Base-by-base conservation (phyloP, 768 basidiomycete species). In the Tulasnella calospora region DNA sequence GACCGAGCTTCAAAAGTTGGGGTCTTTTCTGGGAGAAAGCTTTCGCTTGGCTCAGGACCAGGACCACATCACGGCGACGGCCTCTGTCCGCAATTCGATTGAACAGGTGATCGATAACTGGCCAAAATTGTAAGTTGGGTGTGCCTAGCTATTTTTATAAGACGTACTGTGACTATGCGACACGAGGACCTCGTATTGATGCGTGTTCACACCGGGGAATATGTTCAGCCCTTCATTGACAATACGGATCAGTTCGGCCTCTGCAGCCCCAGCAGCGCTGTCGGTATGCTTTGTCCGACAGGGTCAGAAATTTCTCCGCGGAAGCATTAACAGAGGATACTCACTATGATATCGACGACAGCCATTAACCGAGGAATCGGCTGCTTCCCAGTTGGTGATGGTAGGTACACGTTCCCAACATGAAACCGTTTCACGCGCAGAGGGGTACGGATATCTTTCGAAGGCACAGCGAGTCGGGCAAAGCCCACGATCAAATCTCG, bases 391-490 rank as follows among this genome's bases (percentile, higher is more conserved):
- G 77, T 78, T 15, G 71, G 69, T 5, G 77, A 79, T 19, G 91
- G 90, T 44, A 89, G 86, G 83, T 89, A 95, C 17, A 91, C 89
- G 80, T 93, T 90, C 46, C 89, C 87, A 74, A 95, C 89, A 83
- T 94, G 91, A 83, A 90, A 95, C 13, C 94, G 89, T 83, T 96
- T 96, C 83, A 96, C 77, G 23, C 77, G 61, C 6, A 78, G 30
- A 19, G 69, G 61, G 15, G 71, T 94, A 55, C 94, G 86, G 79
- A 87, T 88, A 71, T 88, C 86, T 47, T 88, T 88, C 2, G 86
- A 88, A 74, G 91, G 87, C 2, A 91, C 94, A n/a, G 94, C 94
- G 57, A 92, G 84, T 76, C 94, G 88, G n/a, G 94, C 93, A 81
- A 95, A 95, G 0, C 92, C 91, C 19, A 91, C 86, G 33, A 95